Evolutionary conservation across 2,329 filamentous ascomycete genomes (phyloP).

Genomic region (Coniochaeta sp.): DNA sequence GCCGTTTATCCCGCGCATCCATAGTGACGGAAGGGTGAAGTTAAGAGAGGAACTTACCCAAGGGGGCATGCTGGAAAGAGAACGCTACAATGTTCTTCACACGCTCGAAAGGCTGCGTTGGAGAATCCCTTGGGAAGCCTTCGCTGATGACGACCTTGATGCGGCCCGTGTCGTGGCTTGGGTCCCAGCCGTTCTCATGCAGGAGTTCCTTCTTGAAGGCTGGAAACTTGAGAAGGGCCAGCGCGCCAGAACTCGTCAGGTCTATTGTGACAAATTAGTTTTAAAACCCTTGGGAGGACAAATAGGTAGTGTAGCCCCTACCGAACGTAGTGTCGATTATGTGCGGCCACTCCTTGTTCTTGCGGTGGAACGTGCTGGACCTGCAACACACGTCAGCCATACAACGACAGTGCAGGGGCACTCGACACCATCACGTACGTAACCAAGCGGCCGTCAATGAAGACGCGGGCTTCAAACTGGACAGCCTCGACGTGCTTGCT

Average conservation of each 20-base stretch:
- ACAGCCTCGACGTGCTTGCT: conserved; percentile 49
- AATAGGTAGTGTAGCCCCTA: conserved; percentile 14
- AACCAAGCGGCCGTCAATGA: conserved; percentile 59
- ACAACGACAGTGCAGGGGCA: neutral
- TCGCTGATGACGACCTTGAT: conserved; percentile 74
- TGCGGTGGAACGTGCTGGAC: conserved; percentile 46
- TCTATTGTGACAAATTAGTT: conserved; percentile 22
- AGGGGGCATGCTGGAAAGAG: conserved; percentile 78
- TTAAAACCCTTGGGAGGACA: neutral
- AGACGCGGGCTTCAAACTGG: conserved; percentile 59
- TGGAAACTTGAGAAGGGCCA: conserved; percentile 63
- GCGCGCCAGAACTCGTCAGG: conserved; percentile 49
- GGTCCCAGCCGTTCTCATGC: conserved; percentile 63
- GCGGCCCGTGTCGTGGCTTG: conserved; percentile 63
- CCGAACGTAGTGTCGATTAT: conserved; percentile 38
- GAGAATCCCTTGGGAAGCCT: conserved; percentile 52
- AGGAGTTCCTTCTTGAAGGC: conserved; percentile 63
- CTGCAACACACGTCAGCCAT: conserved; percentile 25
- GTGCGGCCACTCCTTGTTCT: conserved; percentile 40
- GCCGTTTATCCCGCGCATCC: no score
- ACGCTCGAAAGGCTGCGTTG: conserved; percentile 51
- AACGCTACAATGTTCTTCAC: conserved; percentile 70
- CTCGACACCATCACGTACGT: conserved; percentile 40
- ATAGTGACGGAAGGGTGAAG: no score
- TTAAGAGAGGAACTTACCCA: conserved; percentile 44